phyloP scores from a whole-genome alignment of 2,329 filamentous ascomycete genomes.

The Capronia epimyces region DNA sequence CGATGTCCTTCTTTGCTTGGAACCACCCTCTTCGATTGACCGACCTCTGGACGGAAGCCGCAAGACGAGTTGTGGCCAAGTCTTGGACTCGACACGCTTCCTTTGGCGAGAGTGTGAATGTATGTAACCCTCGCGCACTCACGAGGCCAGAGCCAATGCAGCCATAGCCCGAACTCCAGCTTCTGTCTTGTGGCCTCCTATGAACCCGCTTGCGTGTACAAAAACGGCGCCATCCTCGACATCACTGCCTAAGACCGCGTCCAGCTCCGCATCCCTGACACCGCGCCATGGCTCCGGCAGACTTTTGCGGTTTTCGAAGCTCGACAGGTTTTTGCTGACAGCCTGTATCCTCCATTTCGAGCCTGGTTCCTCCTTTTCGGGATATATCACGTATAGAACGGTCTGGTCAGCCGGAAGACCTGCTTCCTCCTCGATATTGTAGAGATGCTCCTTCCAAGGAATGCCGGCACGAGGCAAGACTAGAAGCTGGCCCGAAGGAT shows the following conservation, averaged over 20 bases:
- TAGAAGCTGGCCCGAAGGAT: slow-evolving; percentile 71
- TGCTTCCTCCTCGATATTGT: slow-evolving; percentile 68
- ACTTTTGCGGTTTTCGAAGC: slow-evolving; percentile 86
- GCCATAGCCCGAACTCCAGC: slow-evolving; percentile 87
- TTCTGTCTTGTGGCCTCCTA: slow-evolving; percentile 88
- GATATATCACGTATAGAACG: slow-evolving; percentile 84
- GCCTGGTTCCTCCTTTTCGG: slow-evolving; percentile 68
- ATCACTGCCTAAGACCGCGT: slow-evolving; percentile 48
- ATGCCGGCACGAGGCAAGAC: slow-evolving; percentile 71
- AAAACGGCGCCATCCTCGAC: slow-evolving; percentile 67
- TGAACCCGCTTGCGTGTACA: slow-evolving; percentile 91
- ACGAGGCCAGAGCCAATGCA: slow-evolving; percentile 34
- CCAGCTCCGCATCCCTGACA: slow-evolving; percentile 77
- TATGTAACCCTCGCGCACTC: slow-evolving; percentile 7
- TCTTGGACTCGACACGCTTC: too few species aligned
- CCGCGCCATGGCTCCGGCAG: slow-evolving; percentile 90
- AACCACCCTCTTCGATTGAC: too few species aligned
- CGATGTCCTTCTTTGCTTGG: too few species aligned
- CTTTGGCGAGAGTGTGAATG: background rate
- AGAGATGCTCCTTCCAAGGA: slow-evolving; percentile 96
- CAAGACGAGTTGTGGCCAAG: background rate
- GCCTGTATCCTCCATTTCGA: slow-evolving; percentile 91
- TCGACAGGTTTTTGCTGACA: slow-evolving; percentile 77
- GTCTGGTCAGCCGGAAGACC: slow-evolving; percentile 44
- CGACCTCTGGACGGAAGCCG: background rate